phyloP scores from a whole-genome alignment of 352 stramenopile species.

The Pythium phragmitis region DNA sequence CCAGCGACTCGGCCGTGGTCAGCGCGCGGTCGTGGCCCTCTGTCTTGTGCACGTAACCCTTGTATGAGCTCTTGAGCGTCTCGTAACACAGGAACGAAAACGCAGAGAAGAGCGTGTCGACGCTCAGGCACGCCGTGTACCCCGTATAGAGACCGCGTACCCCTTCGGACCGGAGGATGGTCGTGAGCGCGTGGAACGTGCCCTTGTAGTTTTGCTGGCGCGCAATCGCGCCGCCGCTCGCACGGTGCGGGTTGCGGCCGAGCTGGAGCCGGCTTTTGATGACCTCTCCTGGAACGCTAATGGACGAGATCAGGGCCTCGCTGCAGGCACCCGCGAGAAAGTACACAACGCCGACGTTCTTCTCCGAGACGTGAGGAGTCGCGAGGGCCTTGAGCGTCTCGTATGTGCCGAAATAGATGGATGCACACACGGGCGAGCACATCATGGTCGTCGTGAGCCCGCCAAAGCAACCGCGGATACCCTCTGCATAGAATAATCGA shows the following conservation, averaged over 20 bases:
- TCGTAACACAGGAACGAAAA: constrained; percentile 88
- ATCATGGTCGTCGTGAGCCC: constrained; percentile 73
- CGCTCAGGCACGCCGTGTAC: constrained; percentile 75
- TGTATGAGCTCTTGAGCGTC: constrained; percentile 56
- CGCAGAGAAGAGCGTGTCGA: constrained; percentile 79
- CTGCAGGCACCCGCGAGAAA: constrained; percentile 68
- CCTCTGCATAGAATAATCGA: constrained; percentile 32
- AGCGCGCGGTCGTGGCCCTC: constrained; percentile 41
- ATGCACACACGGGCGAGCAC: constrained; percentile 66
- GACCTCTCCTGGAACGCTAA: constrained; percentile 78
- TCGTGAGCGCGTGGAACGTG: constrained; percentile 54
- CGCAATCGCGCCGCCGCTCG: constrained; percentile 62
- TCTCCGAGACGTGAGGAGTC: constrained; percentile 40
- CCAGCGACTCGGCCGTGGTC: constrained; percentile 54
- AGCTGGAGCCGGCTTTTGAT: constrained; percentile 82
- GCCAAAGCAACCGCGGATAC: constrained; percentile 68
- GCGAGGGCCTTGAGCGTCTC: constrained; percentile 65
- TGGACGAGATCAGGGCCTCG: constrained; percentile 63
- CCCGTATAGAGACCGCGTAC: constrained; percentile 64
- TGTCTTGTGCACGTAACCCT: constrained; percentile 29
- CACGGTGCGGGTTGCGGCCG: constrained; percentile 63
- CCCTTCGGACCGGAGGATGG: constrained; percentile 67
- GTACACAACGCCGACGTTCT: constrained; percentile 57
- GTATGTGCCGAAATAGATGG: constrained; percentile 79
- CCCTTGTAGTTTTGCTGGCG: constrained; percentile 75